Evolutionary conservation across 371 early-diverging fungal genomes (phyloP).

Genomic region (Mortierella sp.): DNA sequence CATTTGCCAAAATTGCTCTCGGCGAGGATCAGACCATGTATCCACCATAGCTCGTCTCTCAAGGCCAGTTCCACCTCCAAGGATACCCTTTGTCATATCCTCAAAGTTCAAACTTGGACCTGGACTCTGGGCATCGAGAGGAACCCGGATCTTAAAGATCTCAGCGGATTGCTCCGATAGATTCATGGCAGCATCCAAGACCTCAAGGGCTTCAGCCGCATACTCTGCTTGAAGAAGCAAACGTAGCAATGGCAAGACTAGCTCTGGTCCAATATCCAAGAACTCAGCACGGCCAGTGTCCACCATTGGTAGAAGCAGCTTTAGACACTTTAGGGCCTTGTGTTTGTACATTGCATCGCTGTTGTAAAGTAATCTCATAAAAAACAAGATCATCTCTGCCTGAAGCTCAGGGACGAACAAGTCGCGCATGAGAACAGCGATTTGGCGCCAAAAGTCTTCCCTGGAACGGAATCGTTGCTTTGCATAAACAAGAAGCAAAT

Average conservation of each 20-base stretch:
- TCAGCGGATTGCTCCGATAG: conserved; percentile 52
- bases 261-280: conserved; percentile 55
- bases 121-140: conserved; percentile 43
- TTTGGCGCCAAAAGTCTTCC: conserved; percentile 81
- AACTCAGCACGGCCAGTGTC: conserved; percentile 56
- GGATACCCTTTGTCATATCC: conserved; percentile 54
- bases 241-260: conserved; percentile 69
- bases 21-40: conserved; percentile 25
- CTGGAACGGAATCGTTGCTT: conserved; percentile 76
- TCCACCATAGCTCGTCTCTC: conserved; percentile 42
- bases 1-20: conserved; percentile 54
- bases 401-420: conserved; percentile 75
- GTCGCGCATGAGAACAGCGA: conserved; percentile 72
- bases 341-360: conserved; percentile 71
- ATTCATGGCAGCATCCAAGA: conserved; percentile 76
- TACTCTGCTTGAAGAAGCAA: conserved; percentile 72
- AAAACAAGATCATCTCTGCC: conserved; percentile 71
- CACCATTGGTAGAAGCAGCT: conserved; percentile 72
- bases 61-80: conserved; percentile 50
- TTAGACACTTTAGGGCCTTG: conserved; percentile 73
- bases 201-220: conserved; percentile 75
- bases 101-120: conserved; percentile 52
- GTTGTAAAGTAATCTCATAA: conserved; percentile 76
- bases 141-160: conserved; percentile 52
- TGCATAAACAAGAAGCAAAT: conserved; percentile 71